Evolutionary conservation across 495 filamentous ascomycete species (phyloP).

Genomic region (Xanthoparmelia taractica): DNA sequence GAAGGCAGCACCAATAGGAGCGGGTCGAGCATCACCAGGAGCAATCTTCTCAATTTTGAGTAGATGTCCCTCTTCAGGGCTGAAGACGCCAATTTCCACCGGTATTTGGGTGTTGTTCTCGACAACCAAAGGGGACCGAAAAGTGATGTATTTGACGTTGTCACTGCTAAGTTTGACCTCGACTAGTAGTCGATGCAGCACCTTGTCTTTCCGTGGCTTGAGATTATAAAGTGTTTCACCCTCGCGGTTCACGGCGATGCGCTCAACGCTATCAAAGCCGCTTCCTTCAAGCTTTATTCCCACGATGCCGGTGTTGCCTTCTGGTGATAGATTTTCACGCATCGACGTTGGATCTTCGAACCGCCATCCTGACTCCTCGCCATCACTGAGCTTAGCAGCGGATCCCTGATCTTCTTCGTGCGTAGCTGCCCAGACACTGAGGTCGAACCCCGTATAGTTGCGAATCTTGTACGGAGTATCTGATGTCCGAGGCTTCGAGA

Average conservation of each 20-base stretch:
- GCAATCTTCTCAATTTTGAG: conserved; percentile 97
- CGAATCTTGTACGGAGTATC: conserved; percentile 91
- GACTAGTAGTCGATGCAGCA: conserved; percentile 83
- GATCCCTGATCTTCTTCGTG: conserved; percentile 53
- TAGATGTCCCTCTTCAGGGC: conserved; percentile 77
- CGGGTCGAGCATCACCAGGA: conserved; percentile 82
- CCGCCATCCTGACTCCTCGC: conserved; percentile 87
- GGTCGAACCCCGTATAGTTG: conserved; percentile 90
- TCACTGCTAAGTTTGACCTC: conserved; percentile 84
- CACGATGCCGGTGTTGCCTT: conserved; percentile 68
- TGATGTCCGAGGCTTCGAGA: conserved; percentile 83
- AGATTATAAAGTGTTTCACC: conserved; percentile 84
- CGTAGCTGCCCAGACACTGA: conserved; percentile 72
- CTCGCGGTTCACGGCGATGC: conserved; percentile 86
- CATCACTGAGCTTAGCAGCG: conserved; percentile 77
- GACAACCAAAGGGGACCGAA: conserved; percentile 89
- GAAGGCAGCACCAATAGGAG: conserved; percentile 86
- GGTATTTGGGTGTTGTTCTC: conserved; percentile 98
- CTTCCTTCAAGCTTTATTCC: conserved; percentile 83
- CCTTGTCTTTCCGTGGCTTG: conserved; percentile 69
- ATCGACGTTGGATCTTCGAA: conserved; percentile 94
- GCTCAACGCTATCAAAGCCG: conserved; percentile 81
- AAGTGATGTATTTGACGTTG: conserved; percentile 96
- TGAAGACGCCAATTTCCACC: conserved; percentile 88
- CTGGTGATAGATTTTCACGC: conserved; percentile 81